Base-by-base conservation (phyloP, 257 asterid genomes). In the Plantago elongata region DNA sequence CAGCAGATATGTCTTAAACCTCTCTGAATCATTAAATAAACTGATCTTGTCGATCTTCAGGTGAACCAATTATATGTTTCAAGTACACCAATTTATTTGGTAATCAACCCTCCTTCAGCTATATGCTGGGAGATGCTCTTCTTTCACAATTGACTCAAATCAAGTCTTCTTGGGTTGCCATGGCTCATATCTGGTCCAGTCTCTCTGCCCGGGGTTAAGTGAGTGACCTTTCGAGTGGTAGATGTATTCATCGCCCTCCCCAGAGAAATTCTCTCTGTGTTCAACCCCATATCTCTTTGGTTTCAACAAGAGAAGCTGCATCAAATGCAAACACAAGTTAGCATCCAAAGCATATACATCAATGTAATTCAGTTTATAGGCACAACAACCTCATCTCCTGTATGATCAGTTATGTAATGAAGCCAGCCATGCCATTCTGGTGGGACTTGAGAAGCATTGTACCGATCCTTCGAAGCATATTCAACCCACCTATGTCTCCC, bases 361-460 rank as follows among this genome's bases (percentile, higher is more conserved):
- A 30, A 64, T 60, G 27, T 40, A 40, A 61, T 48, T 55, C 14
- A 34, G 49, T n/a, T 14, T 48, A 10, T 34, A 56, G 47, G 61
- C 3, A 10, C 50, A 18, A 75, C 64, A 78, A 89, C 99, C 95
- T 89, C 94, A 60, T 93, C 99, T 66, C 99, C 99, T 0, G 99
- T 93, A 72, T 83, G 94, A 74, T 93, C 99, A 47, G 99, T 89
- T 54, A 93, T 68, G 70, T 54, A 74, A 75, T 93, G 99, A 70
- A 93, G 90, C 99, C 99, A 93, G 69, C 99, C 99, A 65, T 93
- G 99, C 99, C 99, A 93, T 72, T 93, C 99, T 30, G 97, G 76
- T 61, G 96, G 99, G 45, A 93, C 96, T 77, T 93, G 97, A 57
- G 99, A 93, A 66, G 99, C 99, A 69, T 93, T 93, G 67, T 93